These are phyloP conservation scores for Cyclotella baltica DNA, from an alignment of 108 stramenopile species.

Conservation along the genomic window DNA sequence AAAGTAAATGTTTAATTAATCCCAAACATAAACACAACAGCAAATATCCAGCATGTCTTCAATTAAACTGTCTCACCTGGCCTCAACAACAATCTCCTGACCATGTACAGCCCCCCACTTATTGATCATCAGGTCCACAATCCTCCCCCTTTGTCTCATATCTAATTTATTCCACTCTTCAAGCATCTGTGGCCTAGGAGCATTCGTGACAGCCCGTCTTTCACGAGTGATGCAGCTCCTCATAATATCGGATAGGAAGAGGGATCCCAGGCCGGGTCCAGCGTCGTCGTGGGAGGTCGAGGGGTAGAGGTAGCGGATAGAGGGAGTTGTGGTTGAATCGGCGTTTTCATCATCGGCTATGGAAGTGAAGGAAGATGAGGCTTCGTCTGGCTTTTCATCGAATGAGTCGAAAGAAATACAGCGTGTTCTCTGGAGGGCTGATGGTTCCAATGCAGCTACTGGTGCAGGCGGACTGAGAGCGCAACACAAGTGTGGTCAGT, in stretches of 20 bases:
- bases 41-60: not conserved
- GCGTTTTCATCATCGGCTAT: not conserved
- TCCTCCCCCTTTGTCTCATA: conserved; percentile 5
- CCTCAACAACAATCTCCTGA: conserved; percentile 35
- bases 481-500: too few relatives aligned
- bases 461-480: too few relatives aligned
- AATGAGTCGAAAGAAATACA: not conserved
- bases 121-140: not conserved
- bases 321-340: not conserved
- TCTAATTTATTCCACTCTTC: conserved; percentile 13
- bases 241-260: conserved; percentile 28
- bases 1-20: not conserved
- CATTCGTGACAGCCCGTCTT: not conserved
- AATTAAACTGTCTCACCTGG: conserved; percentile 22
- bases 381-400: not conserved
- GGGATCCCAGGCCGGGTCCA: conserved; percentile 18
- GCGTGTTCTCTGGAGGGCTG: too few relatives aligned
- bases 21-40: not conserved
- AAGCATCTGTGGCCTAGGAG: not conserved
- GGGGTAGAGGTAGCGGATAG: not conserved
- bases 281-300: conserved; percentile 23
- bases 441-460: too few relatives aligned
- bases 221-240: not conserved
- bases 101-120: conserved; percentile 37
- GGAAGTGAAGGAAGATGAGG: not conserved